Conservation (phyloP, 2,329 filamentous ascomycete genomes). For the Epichloe aotearoae region DNA sequence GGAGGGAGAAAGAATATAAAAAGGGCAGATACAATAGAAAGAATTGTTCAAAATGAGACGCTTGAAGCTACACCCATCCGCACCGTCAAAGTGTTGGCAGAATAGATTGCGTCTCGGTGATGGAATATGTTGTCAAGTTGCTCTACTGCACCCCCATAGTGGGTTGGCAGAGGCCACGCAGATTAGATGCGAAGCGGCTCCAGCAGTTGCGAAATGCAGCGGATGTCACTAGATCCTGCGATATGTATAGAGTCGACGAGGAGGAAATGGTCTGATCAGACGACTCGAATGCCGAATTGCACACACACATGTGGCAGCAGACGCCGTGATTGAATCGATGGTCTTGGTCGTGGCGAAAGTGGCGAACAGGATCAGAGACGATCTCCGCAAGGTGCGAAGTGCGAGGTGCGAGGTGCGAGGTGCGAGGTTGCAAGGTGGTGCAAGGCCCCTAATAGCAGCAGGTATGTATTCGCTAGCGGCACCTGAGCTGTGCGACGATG, state of each 20-base stretch:
- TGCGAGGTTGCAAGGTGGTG: background rate
- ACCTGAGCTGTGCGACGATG: conserved; percentile 6
- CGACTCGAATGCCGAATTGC: background rate
- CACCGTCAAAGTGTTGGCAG: conserved; percentile 8
- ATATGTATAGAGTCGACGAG: background rate
- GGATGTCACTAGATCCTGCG: conserved; percentile 2
- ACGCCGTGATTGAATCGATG: background rate
- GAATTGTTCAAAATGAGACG: background rate
- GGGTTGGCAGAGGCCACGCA: conserved; percentile 5
- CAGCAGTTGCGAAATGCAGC: conserved; percentile 2
- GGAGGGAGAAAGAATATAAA: conserved; percentile 13
- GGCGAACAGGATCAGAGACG: background rate
- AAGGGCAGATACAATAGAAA: conserved; percentile 3
- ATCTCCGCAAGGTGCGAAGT: background rate
- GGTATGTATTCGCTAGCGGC: conserved; percentile 6
- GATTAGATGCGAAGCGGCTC: background rate
- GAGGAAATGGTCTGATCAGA: conserved; percentile 1
- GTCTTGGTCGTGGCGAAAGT: background rate
- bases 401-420: background rate
- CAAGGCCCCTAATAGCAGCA: conserved; percentile 2
- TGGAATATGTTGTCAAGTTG: conserved; percentile 8
- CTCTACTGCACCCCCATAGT: conserved; percentile 10
- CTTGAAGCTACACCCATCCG: conserved; percentile 13
- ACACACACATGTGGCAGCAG: background rate
- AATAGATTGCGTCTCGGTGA: conserved; percentile 4